A percentile compares a stretch with the other conserved stretches of the same genome.
phyloP scores from a whole-genome alignment of 108 stramenopile species.

The Licmophora abbreviata region DNA sequence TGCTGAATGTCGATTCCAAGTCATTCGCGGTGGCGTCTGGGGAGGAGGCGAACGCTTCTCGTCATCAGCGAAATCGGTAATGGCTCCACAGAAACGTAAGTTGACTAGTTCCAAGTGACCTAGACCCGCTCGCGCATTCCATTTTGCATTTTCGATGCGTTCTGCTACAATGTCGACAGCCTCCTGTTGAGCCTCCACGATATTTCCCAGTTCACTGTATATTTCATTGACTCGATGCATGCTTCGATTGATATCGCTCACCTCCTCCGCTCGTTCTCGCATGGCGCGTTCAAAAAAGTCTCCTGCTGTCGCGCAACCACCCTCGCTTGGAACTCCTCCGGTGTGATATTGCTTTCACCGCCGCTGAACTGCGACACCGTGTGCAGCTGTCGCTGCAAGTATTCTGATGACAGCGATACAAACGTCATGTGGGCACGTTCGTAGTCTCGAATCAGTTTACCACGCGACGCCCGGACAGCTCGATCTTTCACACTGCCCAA shows the following conservation, averaged over 20 bases:
- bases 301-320: slow-evolving; percentile 8
- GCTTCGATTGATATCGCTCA: slow-evolving; percentile 41
- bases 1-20: too few relatives aligned
- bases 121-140: slow-evolving; percentile 1
- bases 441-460: slow-evolving; percentile 5
- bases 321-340: not conserved
- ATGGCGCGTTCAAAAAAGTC: slow-evolving; percentile 49
- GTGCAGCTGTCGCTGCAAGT: too few relatives aligned
- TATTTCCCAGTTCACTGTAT: slow-evolving; percentile 20
- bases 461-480: not conserved
- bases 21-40: too few relatives aligned
- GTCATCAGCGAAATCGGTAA: too few relatives aligned
- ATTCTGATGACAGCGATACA: not conserved
- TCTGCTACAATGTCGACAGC: slow-evolving; percentile 2
- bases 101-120: not conserved
- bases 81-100: not conserved
- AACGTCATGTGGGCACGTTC: slow-evolving; percentile 3
- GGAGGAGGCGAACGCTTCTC: too few relatives aligned
- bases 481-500: not conserved
- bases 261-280: slow-evolving; percentile 67
- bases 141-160: slow-evolving; percentile 1
- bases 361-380: too few relatives aligned
- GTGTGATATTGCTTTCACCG: too few relatives aligned
- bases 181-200: slow-evolving; percentile 3
- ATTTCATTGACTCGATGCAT: slow-evolving; percentile 72